Evolutionary conservation across 139 green algal genomes (phyloP).

Genomic region (Tetraselmis striata): DNA sequence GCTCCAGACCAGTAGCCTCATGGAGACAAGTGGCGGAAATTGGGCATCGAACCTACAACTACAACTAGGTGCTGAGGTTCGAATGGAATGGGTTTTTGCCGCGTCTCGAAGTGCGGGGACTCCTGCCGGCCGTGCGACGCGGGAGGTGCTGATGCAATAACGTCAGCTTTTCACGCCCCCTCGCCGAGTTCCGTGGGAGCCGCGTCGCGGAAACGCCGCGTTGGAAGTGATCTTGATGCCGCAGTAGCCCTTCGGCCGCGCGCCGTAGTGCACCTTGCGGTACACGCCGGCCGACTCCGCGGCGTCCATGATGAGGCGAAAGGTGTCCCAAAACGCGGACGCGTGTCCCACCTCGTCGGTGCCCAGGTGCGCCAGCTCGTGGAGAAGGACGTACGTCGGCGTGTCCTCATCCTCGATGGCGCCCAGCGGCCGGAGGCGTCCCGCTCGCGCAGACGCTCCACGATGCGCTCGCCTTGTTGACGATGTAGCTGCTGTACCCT

Average conservation of each 20-base stretch:
- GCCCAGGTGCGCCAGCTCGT: slow-evolving; percentile 24
- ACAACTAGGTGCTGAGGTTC: too few species aligned
- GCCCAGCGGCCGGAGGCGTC: too few species aligned
- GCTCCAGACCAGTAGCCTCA: too few species aligned
- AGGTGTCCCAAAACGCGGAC: slow-evolving; percentile 16
- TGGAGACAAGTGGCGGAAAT: too few species aligned
- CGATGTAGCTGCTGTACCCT: slow-evolving; percentile 15
- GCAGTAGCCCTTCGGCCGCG: slow-evolving; percentile 2
- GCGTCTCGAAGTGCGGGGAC: too few species aligned
- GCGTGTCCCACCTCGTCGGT: slow-evolving; percentile 14
- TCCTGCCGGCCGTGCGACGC: too few species aligned
- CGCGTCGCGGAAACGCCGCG: too few species aligned
- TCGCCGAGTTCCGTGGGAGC: too few species aligned
- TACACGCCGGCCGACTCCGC: slow-evolving; percentile 13
- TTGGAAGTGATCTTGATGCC: slow-evolving; percentile 18
- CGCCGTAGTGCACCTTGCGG: slow-evolving; percentile 5
- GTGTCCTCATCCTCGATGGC: slow-evolving; percentile 13
- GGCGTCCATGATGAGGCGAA: background rate
- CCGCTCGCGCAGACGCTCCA: slow-evolving; percentile 11
- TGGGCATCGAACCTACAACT: too few species aligned
- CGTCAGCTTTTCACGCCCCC: too few species aligned
- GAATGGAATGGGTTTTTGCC: too few species aligned
- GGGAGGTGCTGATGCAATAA: too few species aligned
- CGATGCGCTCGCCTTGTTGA: slow-evolving; percentile 27
- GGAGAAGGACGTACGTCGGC: slow-evolving; percentile 12